Evolutionary conservation across 2,329 filamentous ascomycete genomes (phyloP).

Genomic region (Paecilomyces sp.): DNA sequence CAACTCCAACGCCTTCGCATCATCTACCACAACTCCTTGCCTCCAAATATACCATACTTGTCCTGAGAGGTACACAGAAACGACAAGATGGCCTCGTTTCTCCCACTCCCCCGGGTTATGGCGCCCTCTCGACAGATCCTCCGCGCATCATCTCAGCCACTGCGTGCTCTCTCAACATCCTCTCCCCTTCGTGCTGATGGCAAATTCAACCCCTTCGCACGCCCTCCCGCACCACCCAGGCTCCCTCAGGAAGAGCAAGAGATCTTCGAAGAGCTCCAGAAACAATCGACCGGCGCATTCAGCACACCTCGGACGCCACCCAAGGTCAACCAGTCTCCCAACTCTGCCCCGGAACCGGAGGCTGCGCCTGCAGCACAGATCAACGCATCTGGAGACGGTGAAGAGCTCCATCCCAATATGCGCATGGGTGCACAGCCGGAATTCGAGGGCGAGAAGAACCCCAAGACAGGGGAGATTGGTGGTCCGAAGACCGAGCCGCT

Average conservation of each 20-base stretch:
- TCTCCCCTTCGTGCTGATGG: slow-evolving; percentile 12
- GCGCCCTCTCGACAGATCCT: background rate
- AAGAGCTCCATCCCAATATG: slow-evolving; percentile 63
- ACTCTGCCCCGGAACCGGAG: slow-evolving; percentile 21
- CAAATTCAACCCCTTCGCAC: slow-evolving; percentile 24
- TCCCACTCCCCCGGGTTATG: background rate
- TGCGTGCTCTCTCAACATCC: background rate
- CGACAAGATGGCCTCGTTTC: background rate
- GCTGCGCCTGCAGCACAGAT: slow-evolving; percentile 28
- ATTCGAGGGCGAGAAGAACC: slow-evolving; percentile 88
- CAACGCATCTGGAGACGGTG: slow-evolving; percentile 51
- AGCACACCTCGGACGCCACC: slow-evolving; percentile 51
- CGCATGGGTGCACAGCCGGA: slow-evolving; percentile 75
- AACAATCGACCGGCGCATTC: slow-evolving; percentile 66
- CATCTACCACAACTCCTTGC: background rate
- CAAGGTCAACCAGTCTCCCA: slow-evolving; percentile 45
- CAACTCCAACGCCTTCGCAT: background rate
- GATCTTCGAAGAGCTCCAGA: slow-evolving; percentile 81
- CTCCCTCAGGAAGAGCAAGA: slow-evolving; percentile 85
- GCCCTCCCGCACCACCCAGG: slow-evolving; percentile 67
- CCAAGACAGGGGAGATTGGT: slow-evolving; percentile 88
- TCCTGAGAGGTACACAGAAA: background rate
- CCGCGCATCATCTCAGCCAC: slow-evolving; percentile 18
- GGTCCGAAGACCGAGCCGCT: slow-evolving; percentile 96
- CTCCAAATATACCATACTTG: background rate